Evolutionary conservation across 2,329 filamentous ascomycete species (phyloP).

Genomic region (Neonectria hederae): DNA sequence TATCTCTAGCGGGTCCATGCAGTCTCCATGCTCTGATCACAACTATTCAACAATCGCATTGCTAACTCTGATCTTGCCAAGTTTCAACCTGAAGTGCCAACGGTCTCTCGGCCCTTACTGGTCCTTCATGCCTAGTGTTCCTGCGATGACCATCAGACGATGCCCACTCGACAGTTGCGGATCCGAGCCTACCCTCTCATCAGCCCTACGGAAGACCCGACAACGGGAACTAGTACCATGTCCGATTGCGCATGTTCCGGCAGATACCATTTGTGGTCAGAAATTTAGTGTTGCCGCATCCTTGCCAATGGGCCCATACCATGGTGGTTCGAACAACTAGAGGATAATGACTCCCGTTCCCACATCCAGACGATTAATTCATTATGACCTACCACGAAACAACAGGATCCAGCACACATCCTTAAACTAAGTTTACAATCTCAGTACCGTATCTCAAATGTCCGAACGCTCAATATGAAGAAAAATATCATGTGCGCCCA

Average conservation of each 20-base stretch:
- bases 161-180: slow-evolving; percentile 1
- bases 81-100: neutral
- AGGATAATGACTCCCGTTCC: too few relatives aligned
- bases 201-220: slow-evolving; percentile 1
- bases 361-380: too few relatives aligned
- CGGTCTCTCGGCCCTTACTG: neutral
- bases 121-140: neutral
- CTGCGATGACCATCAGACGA: neutral
- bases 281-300: neutral
- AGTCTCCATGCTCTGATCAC: too few relatives aligned
- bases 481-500: slow-evolving; percentile 28
- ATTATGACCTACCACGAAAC: neutral
- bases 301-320: neutral
- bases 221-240: neutral
- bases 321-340: neutral
- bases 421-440: neutral
- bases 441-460: slow-evolving; percentile 16
- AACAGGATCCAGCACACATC: neutral
- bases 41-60: too few relatives aligned
- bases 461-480: slow-evolving; percentile 38
- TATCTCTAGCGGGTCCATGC: too few relatives aligned
- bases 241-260: neutral
- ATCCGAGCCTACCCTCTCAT: slow-evolving; percentile 3
- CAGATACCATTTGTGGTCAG: neutral
- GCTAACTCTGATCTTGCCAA: too few relatives aligned